These are phyloP conservation scores for Hepatocystis sp. DNA, from an alignment of 169 alveolate species.

Conservation along the genomic window DNA sequence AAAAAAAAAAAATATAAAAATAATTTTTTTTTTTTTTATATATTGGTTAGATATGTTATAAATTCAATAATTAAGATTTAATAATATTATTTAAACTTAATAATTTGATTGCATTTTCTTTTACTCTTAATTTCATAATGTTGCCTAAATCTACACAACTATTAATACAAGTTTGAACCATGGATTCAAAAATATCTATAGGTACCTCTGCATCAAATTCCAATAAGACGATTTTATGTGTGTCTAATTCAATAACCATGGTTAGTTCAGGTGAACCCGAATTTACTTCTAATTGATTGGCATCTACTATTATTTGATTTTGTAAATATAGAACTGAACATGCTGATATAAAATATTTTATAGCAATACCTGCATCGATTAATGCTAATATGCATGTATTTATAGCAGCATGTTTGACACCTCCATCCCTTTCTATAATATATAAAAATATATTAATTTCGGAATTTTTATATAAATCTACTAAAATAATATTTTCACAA, in stretches of 20 bases:
- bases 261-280: slow-evolving; percentile 74
- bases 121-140: slow-evolving; percentile 55
- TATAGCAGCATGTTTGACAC: slow-evolving; percentile 83
- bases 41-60: too few species aligned
- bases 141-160: slow-evolving; percentile 49
- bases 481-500: slow-evolving; percentile 75
- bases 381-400: slow-evolving; percentile 84
- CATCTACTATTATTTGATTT: slow-evolving; percentile 66
- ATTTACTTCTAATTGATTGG: slow-evolving; percentile 58
- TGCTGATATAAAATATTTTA: slow-evolving; percentile 82
- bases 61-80: slow-evolving; percentile 8
- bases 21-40: too few species aligned
- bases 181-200: slow-evolving; percentile 57
- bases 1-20: too few species aligned
- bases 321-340: slow-evolving; percentile 80
- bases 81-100: slow-evolving; percentile 43
- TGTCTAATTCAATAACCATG: slow-evolving; percentile 44
- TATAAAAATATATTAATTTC: slow-evolving; percentile 51
- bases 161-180: slow-evolving; percentile 50
- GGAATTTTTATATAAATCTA: slow-evolving; percentile 76
- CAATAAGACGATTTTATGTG: slow-evolving; percentile 55
- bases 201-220: slow-evolving; percentile 77
- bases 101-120: slow-evolving; percentile 64
- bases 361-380: slow-evolving; percentile 86
- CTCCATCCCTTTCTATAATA: slow-evolving; percentile 71